Percentiles rank a stretch among this genome's conserved stretches.
These are phyloP conservation scores for Lanmaoa rubissima DNA, from an alignment of 768 basidiomycete species.

Conservation along the genomic window DNA sequence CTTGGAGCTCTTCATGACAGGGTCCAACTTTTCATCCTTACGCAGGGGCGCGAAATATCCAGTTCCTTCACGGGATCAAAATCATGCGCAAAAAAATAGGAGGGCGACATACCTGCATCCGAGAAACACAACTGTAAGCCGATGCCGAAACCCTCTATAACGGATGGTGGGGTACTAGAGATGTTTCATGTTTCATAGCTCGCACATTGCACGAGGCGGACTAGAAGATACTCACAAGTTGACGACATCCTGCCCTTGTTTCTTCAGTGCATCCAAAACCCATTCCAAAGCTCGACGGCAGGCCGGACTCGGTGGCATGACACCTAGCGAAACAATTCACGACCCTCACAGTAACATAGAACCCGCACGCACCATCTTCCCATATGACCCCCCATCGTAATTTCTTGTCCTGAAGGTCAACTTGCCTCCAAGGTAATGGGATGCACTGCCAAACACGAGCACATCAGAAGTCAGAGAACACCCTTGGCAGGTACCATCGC, in stretches of 20 bases:
- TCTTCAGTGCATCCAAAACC: conserved; percentile 33
- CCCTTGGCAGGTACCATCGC: background rate
- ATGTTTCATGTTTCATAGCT: background rate
- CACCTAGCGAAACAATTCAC: conserved; percentile 22
- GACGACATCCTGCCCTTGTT: conserved; percentile 41
- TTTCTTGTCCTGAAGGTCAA: conserved; percentile 34
- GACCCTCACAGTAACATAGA: background rate
- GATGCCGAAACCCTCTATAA: conserved; percentile 48
- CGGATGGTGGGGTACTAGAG: conserved; percentile 44
- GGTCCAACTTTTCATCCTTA: conserved; percentile 36
- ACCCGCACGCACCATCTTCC: conserved; percentile 37
- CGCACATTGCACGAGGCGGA: background rate
- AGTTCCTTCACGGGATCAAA: conserved; percentile 34
- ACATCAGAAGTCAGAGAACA: background rate
- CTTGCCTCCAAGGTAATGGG: conserved; percentile 41
- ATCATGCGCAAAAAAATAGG: background rate
- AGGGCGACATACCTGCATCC: conserved; percentile 45
- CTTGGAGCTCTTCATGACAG: conserved; percentile 25
- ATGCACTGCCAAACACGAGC: conserved; percentile 33
- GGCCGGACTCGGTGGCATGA: conserved; percentile 41
- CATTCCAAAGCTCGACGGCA: conserved; percentile 37
- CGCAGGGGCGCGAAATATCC: conserved; percentile 39
- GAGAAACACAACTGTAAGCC: conserved; percentile 56
- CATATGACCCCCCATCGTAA: conserved; percentile 41
- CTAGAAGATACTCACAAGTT: conserved; percentile 32